Percentiles rank a stretch among this genome's conserved stretches.
These are phyloP conservation scores for Exophiala oligosperma DNA, from an alignment of 2,329 filamentous ascomycete genomes.

Conservation along the genomic window DNA sequence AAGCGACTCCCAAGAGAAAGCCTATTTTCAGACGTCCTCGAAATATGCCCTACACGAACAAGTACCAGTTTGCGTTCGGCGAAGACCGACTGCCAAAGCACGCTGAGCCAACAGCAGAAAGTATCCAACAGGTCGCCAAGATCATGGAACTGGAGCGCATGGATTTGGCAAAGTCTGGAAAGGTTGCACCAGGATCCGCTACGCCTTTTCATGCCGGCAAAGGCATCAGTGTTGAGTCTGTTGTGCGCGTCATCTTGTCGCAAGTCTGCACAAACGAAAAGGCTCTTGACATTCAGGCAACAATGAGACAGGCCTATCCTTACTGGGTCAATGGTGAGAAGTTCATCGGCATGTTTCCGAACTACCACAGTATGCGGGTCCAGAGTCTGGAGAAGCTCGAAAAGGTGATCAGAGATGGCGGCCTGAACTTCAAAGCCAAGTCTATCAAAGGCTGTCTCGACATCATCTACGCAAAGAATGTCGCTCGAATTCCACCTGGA, in stretches of 20 bases:
- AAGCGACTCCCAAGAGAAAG: background rate
- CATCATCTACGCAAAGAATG: slow-evolving; percentile 16
- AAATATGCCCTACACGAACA: slow-evolving; percentile 8
- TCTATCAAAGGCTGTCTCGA: slow-evolving; percentile 20
- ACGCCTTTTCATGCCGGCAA: slow-evolving; percentile 23
- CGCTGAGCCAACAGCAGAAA: background rate
- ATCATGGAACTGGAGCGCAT: slow-evolving; percentile 13
- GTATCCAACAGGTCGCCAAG: slow-evolving; percentile 6
- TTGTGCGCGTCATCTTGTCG: slow-evolving; percentile 27
- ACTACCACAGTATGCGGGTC: slow-evolving; percentile 26
- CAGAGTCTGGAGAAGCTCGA: slow-evolving; percentile 15
- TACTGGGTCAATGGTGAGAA: slow-evolving; percentile 23
- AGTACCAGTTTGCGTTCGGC: slow-evolving; percentile 17
- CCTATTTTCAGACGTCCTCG: background rate
- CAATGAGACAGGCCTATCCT: slow-evolving; percentile 23
- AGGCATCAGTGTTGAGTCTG: slow-evolving; percentile 20
- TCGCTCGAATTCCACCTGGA: slow-evolving; percentile 4
- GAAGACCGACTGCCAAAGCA: slow-evolving; percentile 6
- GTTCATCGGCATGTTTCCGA: slow-evolving; percentile 24
- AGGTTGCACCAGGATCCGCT: background rate
- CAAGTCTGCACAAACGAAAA: slow-evolving; percentile 27
- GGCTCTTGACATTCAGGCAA: slow-evolving; percentile 22
- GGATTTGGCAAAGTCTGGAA: background rate
- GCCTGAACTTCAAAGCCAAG: slow-evolving; percentile 15
- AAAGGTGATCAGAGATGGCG: slow-evolving; percentile 16